Evolutionary conservation across 345 rosid genomes (phyloP).

Genomic region (Viola odorata): DNA sequence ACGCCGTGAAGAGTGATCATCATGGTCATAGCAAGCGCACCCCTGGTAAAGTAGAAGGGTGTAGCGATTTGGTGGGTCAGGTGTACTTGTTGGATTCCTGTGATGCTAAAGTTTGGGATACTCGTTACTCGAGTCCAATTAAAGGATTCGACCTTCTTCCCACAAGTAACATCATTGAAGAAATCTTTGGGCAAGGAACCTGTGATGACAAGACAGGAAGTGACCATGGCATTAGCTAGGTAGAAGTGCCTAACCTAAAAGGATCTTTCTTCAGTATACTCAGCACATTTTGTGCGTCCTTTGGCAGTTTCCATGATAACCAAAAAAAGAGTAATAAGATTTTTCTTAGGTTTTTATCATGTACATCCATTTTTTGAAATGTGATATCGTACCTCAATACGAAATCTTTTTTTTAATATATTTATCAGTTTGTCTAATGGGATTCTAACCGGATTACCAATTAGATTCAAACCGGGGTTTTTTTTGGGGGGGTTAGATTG

Average conservation of each 20-base stretch:
- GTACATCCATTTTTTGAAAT: neutral
- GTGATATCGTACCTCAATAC: no score
- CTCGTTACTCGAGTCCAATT: constrained; percentile 25
- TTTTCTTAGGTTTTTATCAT: neutral
- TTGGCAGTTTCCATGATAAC: neutral
- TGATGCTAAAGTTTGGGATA: constrained; percentile 41
- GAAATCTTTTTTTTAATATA: no score
- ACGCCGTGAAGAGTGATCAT: constrained; percentile 11
- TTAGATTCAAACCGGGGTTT: no score
- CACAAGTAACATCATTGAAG: constrained; percentile 51
- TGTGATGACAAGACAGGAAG: constrained; percentile 32
- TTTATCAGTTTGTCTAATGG: no score
- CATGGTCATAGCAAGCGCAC: constrained; percentile 14
- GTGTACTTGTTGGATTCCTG: constrained; percentile 37
- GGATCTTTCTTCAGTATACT: no score
- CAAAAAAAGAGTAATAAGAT: neutral
- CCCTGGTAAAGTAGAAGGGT: constrained; percentile 25
- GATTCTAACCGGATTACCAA: no score
- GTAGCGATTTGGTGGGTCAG: constrained; percentile 30
- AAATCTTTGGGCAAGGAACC: constrained; percentile 46
- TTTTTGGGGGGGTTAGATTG: no score
- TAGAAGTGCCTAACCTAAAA: neutral
- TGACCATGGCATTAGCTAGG: constrained; percentile 16
- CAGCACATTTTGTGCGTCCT: neutral
- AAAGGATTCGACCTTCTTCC: constrained; percentile 48